Percentiles rank a stretch among this genome's conserved stretches.
Evolutionary conservation across 202 grass and related monocot species (phyloP).

Genomic region (Schoenoplectus triqueter): DNA sequence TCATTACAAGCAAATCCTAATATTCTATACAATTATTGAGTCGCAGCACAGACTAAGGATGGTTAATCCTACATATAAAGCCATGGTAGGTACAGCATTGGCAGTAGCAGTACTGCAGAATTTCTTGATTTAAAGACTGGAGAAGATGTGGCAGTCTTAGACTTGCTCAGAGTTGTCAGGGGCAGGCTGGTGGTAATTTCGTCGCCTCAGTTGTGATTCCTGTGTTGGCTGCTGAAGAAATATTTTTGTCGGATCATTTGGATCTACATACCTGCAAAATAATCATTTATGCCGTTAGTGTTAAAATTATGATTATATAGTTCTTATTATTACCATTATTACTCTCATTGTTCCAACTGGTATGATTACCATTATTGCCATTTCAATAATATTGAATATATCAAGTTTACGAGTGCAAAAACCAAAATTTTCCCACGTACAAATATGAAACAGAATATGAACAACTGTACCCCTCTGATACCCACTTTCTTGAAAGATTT

Average conservation of each 20-base stretch:
- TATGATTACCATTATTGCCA: background rate
- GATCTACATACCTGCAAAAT: constrained; percentile 79
- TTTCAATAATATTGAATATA: background rate
- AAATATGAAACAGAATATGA: background rate
- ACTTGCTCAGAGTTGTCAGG: constrained; percentile 36
- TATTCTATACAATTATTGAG: constrained; percentile 11
- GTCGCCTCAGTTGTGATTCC: constrained; percentile 91
- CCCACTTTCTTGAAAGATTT: too few species aligned
- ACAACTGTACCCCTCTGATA: too few species aligned
- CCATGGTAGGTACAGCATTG: background rate
- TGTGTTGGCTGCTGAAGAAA: constrained; percentile 91
- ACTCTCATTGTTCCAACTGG: too few species aligned
- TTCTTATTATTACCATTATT: background rate
- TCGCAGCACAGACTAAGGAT: constrained; percentile 19
- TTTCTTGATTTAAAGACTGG: background rate
- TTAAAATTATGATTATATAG: background rate
- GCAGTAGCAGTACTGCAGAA: background rate
- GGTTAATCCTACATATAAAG: constrained; percentile 2
- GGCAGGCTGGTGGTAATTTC: constrained; percentile 68
- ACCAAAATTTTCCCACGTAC: background rate
- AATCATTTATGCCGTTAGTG: background rate
- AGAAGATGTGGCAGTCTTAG: constrained; percentile 7
- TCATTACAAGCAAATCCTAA: background rate
- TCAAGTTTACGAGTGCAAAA: background rate
- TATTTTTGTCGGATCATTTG: constrained; percentile 93